Percentiles rank a stretch among this genome's conserved stretches.
These are phyloP conservation scores for Mortierella sp. DNA, from an alignment of 371 early-diverging fungal genomes.

Conservation along the genomic window DNA sequence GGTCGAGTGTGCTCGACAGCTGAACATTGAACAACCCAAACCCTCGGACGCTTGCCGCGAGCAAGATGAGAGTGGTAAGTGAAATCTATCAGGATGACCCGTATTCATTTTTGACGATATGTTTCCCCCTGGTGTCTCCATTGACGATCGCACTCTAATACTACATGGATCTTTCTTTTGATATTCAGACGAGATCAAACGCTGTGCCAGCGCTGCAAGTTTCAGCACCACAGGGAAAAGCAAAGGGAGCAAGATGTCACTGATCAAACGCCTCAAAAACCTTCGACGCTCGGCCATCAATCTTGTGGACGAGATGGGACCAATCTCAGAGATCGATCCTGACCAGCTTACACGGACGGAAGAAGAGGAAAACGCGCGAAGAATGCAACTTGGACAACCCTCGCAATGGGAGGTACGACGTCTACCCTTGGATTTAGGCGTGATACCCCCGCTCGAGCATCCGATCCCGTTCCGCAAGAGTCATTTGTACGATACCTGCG, in stretches of 20 bases:
- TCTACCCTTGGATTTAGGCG: conserved; percentile 33
- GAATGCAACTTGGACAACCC: conserved; percentile 36
- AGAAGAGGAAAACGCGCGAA: conserved; percentile 29
- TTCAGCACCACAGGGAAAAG: background rate
- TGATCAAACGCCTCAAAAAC: conserved; percentile 31
- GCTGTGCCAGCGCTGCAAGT: background rate
- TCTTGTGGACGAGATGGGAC: conserved; percentile 8
- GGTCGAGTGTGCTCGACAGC: conserved; percentile 27
- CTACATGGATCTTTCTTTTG: background rate
- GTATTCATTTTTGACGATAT: background rate
- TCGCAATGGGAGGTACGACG: conserved; percentile 45
- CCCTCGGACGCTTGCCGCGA: conserved; percentile 39
- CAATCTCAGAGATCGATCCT: conserved; percentile 32
- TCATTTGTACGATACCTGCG: conserved; percentile 31
- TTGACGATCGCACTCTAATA: too few species aligned
- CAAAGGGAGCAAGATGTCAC: conserved; percentile 13
- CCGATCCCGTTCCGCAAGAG: conserved; percentile 41
- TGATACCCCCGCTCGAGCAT: conserved; percentile 35
- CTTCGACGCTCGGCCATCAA: conserved; percentile 13
- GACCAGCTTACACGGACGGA: conserved; percentile 27
- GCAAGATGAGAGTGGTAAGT: conserved; percentile 36
- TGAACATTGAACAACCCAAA: conserved; percentile 42
- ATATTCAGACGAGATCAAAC: conserved; percentile 12
- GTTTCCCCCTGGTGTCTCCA: background rate
- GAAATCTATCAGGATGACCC: too few species aligned